Conservation (phyloP, 2,329 filamentous ascomycete species). For the Botrytis pseudocinerea region DNA sequence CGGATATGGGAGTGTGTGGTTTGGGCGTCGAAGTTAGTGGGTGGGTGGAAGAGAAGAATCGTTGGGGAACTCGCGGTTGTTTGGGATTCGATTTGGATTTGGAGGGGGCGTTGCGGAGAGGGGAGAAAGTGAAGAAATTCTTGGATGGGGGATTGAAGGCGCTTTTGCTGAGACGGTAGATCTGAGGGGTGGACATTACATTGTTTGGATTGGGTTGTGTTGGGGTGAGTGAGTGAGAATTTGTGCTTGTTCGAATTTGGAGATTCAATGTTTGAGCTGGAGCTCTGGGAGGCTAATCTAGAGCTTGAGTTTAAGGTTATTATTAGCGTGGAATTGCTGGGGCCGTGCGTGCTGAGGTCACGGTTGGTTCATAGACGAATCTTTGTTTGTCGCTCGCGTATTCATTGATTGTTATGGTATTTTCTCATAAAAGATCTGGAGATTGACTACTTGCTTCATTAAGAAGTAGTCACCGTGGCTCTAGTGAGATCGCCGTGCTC, state of each 20-base stretch:
- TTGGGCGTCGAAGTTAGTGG: neutral
- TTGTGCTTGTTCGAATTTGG: neutral
- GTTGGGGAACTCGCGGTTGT: neutral
- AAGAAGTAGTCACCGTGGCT: neutral
- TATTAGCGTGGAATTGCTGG: neutral
- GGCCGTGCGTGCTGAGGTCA: neutral
- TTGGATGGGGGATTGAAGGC: neutral
- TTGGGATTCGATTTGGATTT: neutral
- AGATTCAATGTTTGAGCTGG: neutral
- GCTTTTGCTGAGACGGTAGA: neutral
- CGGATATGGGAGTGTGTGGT: neutral
- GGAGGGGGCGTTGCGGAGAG: neutral
- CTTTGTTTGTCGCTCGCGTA: neutral
- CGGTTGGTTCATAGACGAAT: neutral
- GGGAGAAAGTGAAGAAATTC: neutral
- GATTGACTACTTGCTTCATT: neutral
- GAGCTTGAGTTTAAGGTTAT: constrained; percentile 4
- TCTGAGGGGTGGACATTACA: neutral
- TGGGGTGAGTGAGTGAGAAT: neutral
- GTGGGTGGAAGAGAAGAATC: neutral
- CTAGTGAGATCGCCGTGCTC: neutral
- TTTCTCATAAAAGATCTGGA: neutral
- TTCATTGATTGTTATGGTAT: neutral
- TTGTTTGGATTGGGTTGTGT: neutral
- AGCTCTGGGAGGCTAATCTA: neutral